phyloP scores from a whole-genome alignment of 352 stramenopile species.

The Phytophthora crassamura region DNA sequence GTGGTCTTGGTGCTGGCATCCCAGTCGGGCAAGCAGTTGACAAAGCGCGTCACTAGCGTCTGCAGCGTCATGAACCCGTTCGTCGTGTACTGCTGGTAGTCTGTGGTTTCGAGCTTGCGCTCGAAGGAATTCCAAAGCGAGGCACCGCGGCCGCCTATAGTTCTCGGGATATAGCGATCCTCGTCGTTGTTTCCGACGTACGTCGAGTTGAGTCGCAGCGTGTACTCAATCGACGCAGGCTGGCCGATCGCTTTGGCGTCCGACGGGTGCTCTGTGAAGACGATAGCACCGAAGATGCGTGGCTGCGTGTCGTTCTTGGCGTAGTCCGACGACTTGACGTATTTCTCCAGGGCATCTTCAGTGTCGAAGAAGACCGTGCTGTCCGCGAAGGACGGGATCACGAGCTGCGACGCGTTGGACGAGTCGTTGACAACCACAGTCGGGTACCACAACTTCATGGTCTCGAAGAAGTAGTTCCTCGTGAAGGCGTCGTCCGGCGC shows the following conservation, averaged over 20 bases:
- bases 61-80: conserved; percentile 59
- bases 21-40: conserved; percentile 50
- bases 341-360: conserved; percentile 41
- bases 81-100: conserved; percentile 48
- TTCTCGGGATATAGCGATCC: conserved; percentile 26
- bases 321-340: conserved; percentile 44
- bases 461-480: conserved; percentile 48
- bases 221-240: conserved; percentile 40
- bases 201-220: conserved; percentile 44
- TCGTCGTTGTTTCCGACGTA: conserved; percentile 21
- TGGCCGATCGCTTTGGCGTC: conserved; percentile 31
- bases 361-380: conserved; percentile 48
- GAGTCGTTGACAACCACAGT: conserved; percentile 30
- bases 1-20: conserved; percentile 28
- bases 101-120: conserved; percentile 30
- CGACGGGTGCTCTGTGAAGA: conserved; percentile 41
- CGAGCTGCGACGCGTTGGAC: conserved; percentile 18
- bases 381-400: conserved; percentile 47
- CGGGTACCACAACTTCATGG: conserved; percentile 52
- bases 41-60: conserved; percentile 50
- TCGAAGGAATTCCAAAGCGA: conserved; percentile 28
- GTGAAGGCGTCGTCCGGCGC: conserved; percentile 52
- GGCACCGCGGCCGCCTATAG: conserved; percentile 19
- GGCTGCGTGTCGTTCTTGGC: conserved; percentile 33
- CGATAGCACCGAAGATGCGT: conserved; percentile 55